Evolutionary conservation across 495 filamentous ascomycete genomes (phyloP).

Genomic region (Aspergillus biplanus): DNA sequence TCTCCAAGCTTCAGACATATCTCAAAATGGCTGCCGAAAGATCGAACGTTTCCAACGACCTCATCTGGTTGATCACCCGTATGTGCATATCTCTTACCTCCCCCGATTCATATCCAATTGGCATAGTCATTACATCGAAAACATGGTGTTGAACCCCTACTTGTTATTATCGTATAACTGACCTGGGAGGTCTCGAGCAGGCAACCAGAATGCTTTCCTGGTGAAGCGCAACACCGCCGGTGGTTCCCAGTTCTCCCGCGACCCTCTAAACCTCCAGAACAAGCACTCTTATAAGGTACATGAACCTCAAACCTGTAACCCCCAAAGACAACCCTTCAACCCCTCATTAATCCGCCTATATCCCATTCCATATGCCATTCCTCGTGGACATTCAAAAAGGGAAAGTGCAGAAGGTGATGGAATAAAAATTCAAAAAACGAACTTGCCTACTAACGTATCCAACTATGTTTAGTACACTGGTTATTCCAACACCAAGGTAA

Average conservation of each 20-base stretch:
- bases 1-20: conserved; percentile 26
- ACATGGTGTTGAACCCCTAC: background rate
- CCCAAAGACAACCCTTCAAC: background rate
- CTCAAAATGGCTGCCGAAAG: conserved; percentile 51
- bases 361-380: too few species aligned
- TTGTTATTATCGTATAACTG: conserved; percentile 19
- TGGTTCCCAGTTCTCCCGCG: conserved; percentile 86
- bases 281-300: conserved; percentile 86
- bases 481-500: conserved; percentile 91
- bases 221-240: conserved; percentile 81
- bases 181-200: conserved; percentile 47
- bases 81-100: conserved; percentile 42
- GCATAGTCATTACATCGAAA: conserved; percentile 4
- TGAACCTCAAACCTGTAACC: background rate
- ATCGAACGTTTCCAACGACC: conserved; percentile 76
- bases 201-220: conserved; percentile 79
- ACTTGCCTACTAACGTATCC: conserved; percentile 2
- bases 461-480: conserved; percentile 72
- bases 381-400: background rate
- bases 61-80: conserved; percentile 92
- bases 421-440: background rate
- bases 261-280: conserved; percentile 90
- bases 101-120: background rate
- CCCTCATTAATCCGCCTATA: too few species aligned
- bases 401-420: background rate